phyloP scores from a whole-genome alignment of 129 eudicot genomes.

The Deinandra increscens region DNA sequence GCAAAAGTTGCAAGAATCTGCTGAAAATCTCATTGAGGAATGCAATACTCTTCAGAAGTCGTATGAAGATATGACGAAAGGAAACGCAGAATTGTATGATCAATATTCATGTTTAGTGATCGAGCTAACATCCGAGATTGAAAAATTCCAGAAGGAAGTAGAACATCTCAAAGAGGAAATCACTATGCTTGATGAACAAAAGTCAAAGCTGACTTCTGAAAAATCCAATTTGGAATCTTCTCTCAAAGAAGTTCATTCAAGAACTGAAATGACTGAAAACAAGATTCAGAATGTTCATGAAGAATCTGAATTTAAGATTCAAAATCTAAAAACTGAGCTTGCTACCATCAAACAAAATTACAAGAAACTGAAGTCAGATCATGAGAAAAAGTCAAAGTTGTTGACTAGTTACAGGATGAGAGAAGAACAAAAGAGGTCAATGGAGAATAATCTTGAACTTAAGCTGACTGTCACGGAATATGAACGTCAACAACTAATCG shows the following conservation, averaged over 20 bases:
- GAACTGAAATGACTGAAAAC: slow-evolving; percentile 32
- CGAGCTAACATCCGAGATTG: slow-evolving; percentile 47
- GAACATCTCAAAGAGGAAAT: slow-evolving; percentile 44
- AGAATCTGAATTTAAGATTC: slow-evolving; percentile 43
- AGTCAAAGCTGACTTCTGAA: slow-evolving; percentile 41
- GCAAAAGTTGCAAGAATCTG: slow-evolving; percentile 50
- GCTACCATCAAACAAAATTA: slow-evolving; percentile 34
- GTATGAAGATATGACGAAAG: slow-evolving; percentile 47
- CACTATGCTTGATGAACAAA: slow-evolving; percentile 41
- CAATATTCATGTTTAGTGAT: slow-evolving; percentile 39
- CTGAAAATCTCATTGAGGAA: slow-evolving; percentile 44
- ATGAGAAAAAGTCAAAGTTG: slow-evolving; percentile 46
- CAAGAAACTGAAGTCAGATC: slow-evolving; percentile 38
- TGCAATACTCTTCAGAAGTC: slow-evolving; percentile 41
- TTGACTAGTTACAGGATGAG: slow-evolving; percentile 47
- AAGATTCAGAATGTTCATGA: slow-evolving; percentile 37
- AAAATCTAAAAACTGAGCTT: slow-evolving; percentile 43
- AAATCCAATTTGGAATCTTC: slow-evolving; percentile 45
- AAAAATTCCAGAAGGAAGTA: slow-evolving; percentile 45
- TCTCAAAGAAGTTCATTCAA: slow-evolving; percentile 38
- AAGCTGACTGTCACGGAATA: slow-evolving; percentile 67
- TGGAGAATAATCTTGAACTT: slow-evolving; percentile 56
- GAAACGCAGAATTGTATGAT: slow-evolving; percentile 44
- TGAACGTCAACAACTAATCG: slow-evolving; percentile 57
- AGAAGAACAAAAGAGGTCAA: slow-evolving; percentile 55